Evolutionary conservation across 2,329 filamentous ascomycete species (phyloP), one percentile per base, ranked within the genome.

Genomic region (Arthrobotrys megalospora): DNA sequence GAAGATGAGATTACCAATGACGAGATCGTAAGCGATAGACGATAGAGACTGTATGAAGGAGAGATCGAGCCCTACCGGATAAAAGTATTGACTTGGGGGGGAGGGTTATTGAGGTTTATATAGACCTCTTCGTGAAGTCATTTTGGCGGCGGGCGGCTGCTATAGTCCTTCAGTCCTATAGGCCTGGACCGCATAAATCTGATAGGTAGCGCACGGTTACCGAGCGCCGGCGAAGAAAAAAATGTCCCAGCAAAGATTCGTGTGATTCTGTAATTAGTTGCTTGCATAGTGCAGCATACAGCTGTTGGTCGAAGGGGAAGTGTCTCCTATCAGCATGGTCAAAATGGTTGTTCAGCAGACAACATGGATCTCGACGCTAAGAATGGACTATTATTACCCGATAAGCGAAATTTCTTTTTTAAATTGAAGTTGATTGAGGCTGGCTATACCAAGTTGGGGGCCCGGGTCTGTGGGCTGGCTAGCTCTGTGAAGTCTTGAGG

Each of bases 401-500:
- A 78, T 78, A 78, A 72, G 75, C 67, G 75, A 72, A 78, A 78
- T 78, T 78, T 72, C 75, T 72, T 72, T 62, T 77, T 76, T 58
- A 62, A 72, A 78, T 68, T 72, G 53, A 60, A 66, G 24, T 8
- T 63, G 21, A 47, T 48, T 48, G 50, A 50, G 71, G 65, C 16
- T 71, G 38, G 58, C 72, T 60, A 70, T 77, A 48, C 73, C 50
- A 24, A 34, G 34, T 48, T 69, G n/a, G 66, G 58, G 34, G 36
- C 34, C 41, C 55, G 50, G 36, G 28, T 36, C 14, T 38, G 32
- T 58, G 32, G 45, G 28, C 64, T 45, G 45, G 28, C 64, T 45
- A 48, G 16, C 28, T 55, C 14, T 41, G 53, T 38, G 52, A 43
- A 45, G 47, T 38, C 16, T 28, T 55, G 19, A 55, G 50, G 24